Evolutionary conservation across 1,139 yeast species (phyloP).

Genomic region (Saccharomyces uvarum): DNA sequence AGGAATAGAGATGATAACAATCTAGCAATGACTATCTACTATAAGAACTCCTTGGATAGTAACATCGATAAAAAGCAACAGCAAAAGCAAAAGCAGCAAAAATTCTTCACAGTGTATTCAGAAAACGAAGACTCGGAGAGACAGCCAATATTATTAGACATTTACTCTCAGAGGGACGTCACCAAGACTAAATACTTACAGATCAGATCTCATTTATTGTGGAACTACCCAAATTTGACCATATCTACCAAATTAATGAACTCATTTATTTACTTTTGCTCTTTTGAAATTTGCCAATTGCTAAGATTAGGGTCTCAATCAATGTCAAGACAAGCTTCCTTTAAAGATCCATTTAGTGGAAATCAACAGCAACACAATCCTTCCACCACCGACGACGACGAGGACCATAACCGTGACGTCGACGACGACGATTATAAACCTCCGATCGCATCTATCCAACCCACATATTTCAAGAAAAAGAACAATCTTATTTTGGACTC

Average conservation of each 20-base stretch:
- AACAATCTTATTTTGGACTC: slow-evolving; percentile 30
- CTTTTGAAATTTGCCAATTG: slow-evolving; percentile 43
- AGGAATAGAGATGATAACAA: slow-evolving; percentile 60
- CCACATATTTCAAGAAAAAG: slow-evolving; percentile 26
- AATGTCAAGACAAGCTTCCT: background rate
- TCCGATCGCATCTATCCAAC: slow-evolving; percentile 20
- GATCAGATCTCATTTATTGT: slow-evolving; percentile 76
- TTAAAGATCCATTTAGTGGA: slow-evolving; percentile 1
- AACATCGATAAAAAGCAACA: slow-evolving; percentile 61
- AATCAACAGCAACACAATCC: background rate
- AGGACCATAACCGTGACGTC: slow-evolving; percentile 9
- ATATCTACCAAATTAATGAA: slow-evolving; percentile 71
- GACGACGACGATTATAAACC: slow-evolving; percentile 14
- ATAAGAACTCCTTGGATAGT: slow-evolving; percentile 60
- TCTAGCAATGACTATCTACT: slow-evolving; percentile 63
- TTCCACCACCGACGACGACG: slow-evolving; percentile 1
- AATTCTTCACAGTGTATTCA: slow-evolving; percentile 50
- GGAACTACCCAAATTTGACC: slow-evolving; percentile 75
- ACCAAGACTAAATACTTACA: slow-evolving; percentile 62
- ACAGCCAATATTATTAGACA: slow-evolving; percentile 51
- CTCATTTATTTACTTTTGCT: slow-evolving; percentile 75
- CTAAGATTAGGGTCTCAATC: slow-evolving; percentile 18
- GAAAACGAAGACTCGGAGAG: slow-evolving; percentile 43
- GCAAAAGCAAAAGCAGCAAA: slow-evolving; percentile 43
- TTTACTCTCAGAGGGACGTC: slow-evolving; percentile 56